phyloP scores from a whole-genome alignment of 139 green algal genomes.

The Pycnococcus provasolii region DNA sequence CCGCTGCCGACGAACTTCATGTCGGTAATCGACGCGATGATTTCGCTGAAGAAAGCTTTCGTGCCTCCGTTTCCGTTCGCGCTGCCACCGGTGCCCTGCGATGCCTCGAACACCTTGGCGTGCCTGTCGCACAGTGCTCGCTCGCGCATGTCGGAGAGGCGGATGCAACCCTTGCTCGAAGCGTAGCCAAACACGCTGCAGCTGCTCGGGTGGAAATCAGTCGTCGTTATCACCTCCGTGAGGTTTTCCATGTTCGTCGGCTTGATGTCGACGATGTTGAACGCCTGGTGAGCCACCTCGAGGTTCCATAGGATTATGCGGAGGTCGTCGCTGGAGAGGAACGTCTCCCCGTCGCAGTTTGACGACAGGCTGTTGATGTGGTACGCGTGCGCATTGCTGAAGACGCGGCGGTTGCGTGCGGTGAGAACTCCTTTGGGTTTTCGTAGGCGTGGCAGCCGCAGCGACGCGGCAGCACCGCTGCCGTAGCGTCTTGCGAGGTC shows the following conservation, averaged over 20 bases:
- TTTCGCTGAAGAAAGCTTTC: slow-evolving; percentile 84
- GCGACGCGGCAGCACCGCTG: too few species aligned
- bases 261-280: slow-evolving; percentile 99
- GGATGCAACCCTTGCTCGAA: slow-evolving; percentile 87
- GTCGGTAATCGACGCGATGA: slow-evolving; percentile 87
- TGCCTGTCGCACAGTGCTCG: slow-evolving; percentile 79
- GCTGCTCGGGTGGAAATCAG: slow-evolving; percentile 83
- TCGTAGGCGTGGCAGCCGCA: neutral
- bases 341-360: slow-evolving; percentile 84
- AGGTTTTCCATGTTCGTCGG: slow-evolving; percentile 97
- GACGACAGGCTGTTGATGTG: slow-evolving; percentile 93
- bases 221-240: slow-evolving; percentile 94
- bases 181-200: slow-evolving; percentile 87
- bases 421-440: slow-evolving; percentile 35
- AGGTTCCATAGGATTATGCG: slow-evolving; percentile 94
- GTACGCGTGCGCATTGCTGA: slow-evolving; percentile 91
- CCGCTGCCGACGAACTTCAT: slow-evolving; percentile 81
- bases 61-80: neutral
- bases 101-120: slow-evolving; percentile 51
- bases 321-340: slow-evolving; percentile 89
- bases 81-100: slow-evolving; percentile 24
- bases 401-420: slow-evolving; percentile 58
- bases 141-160: slow-evolving; percentile 81
- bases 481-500: too few species aligned
- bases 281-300: slow-evolving; percentile 71